phyloP scores from a whole-genome alignment of 106 monocot species.

The Dendrobium huoshanense region DNA sequence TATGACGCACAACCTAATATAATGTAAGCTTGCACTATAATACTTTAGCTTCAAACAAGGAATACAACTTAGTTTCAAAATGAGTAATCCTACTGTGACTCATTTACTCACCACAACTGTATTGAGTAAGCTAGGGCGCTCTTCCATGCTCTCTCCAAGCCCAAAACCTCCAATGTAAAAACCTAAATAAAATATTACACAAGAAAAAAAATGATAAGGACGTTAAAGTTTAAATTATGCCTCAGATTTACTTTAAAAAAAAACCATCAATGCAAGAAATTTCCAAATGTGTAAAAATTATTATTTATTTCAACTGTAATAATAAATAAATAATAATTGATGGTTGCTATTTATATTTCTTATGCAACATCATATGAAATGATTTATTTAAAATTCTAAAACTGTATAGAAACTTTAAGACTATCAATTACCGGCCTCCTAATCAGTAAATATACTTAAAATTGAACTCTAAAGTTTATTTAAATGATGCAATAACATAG shows the following conservation, averaged over 20 bases:
- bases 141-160: constrained; percentile 85
- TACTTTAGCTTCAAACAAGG: neutral
- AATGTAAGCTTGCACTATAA: neutral
- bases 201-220: constrained; percentile 1
- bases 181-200: constrained; percentile 37
- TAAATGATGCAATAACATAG: too few relatives aligned
- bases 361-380: neutral
- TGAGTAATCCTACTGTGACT: neutral
- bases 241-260: neutral
- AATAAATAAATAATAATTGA: neutral
- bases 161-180: constrained; percentile 98
- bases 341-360: neutral
- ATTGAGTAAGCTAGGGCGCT: constrained; percentile 62
- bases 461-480: too few relatives aligned
- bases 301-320: neutral
- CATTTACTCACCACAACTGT: constrained; percentile 50
- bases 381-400: too few relatives aligned
- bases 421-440: too few relatives aligned
- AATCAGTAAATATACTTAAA: too few relatives aligned
- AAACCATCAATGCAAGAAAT: neutral
- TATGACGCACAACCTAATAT: neutral
- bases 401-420: too few relatives aligned
- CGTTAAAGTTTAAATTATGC: neutral
- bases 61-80: neutral
- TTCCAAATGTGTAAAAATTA: neutral